These are phyloP conservation scores for Aspergillus sergii DNA, from an alignment of 2,329 filamentous ascomycete genomes.

Conservation along the genomic window DNA sequence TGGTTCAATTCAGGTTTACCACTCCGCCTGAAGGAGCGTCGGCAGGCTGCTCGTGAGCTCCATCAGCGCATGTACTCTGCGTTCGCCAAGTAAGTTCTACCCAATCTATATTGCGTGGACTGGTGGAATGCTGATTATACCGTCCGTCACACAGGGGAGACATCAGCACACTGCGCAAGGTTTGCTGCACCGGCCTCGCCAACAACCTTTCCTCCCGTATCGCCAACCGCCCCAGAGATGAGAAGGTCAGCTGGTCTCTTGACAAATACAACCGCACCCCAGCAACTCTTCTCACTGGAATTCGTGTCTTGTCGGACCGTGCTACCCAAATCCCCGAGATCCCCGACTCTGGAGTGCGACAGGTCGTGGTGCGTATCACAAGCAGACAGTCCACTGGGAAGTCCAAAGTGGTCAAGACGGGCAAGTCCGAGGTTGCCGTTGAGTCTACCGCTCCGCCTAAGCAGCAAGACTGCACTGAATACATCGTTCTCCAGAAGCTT, in stretches of 20 bases:
- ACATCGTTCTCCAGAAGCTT: conserved; percentile 54
- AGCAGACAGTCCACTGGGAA: conserved; percentile 41
- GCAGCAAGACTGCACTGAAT: conserved; percentile 50
- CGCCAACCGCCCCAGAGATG: conserved; percentile 32
- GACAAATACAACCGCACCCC: conserved; percentile 41
- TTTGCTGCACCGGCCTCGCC: conserved; percentile 43
- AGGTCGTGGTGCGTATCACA: conserved; percentile 43
- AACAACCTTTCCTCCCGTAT: conserved; percentile 39
- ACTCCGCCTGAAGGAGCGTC: conserved; percentile 38
- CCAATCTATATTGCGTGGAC: conserved; percentile 15
- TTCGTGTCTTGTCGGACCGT: conserved; percentile 46
- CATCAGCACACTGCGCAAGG: conserved; percentile 33
- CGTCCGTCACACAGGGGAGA: conserved; percentile 33
- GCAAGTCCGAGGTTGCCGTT: conserved; percentile 9
- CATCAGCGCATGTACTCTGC: conserved; percentile 51
- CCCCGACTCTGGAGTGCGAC: conserved; percentile 42
- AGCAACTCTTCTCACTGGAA: conserved; percentile 39
- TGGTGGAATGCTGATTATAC: conserved; percentile 12
- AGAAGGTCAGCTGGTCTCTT: conserved; percentile 39
- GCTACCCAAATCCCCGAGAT: conserved; percentile 44
- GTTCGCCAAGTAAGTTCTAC: conserved; percentile 46
- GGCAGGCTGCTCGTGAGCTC: conserved; percentile 41
- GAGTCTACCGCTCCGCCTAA: conserved; percentile 28
- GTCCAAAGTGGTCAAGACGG: conserved; percentile 7
- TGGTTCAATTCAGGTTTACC: conserved; percentile 35